These are phyloP conservation scores for Pichia insulana DNA, from an alignment of 805 yeast genomes.

Conservation along the genomic window DNA sequence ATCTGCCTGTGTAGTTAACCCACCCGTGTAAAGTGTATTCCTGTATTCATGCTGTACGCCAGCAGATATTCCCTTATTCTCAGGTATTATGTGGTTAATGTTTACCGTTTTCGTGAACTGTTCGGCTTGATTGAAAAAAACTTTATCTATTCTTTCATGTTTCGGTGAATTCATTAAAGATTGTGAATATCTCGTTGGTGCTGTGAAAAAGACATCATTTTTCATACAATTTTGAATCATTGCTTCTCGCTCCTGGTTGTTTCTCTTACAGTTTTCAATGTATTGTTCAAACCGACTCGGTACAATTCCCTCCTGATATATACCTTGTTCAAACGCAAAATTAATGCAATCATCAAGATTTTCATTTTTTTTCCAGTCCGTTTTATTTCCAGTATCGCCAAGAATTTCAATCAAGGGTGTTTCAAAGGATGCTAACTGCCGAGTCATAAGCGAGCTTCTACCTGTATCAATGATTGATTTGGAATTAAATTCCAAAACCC, in stretches of 20 bases:
- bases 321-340: neutral
- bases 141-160: neutral
- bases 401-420: no score
- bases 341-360: neutral
- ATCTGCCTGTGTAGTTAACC: neutral
- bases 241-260: neutral
- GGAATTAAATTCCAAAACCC: slow-evolving; percentile 3
- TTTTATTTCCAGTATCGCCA: neutral
- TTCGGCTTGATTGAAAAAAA: slow-evolving; percentile 1
- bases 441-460: neutral
- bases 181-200: neutral
- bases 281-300: slow-evolving; percentile 4
- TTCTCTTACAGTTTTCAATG: neutral
- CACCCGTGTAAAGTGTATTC: neutral
- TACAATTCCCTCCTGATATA: neutral
- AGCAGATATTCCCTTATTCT: slow-evolving; percentile 2
- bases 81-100: neutral
- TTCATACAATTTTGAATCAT: slow-evolving; percentile 7
- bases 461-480: no score
- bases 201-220: slow-evolving; percentile 6
- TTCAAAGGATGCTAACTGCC: no score
- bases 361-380: neutral
- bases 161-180: no score
- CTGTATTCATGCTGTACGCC: neutral
- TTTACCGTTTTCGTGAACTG: slow-evolving; percentile 4